Base-by-base conservation (phyloP, 1,139 yeast species). In the Hemisphaericaspora xylofermentans region DNA sequence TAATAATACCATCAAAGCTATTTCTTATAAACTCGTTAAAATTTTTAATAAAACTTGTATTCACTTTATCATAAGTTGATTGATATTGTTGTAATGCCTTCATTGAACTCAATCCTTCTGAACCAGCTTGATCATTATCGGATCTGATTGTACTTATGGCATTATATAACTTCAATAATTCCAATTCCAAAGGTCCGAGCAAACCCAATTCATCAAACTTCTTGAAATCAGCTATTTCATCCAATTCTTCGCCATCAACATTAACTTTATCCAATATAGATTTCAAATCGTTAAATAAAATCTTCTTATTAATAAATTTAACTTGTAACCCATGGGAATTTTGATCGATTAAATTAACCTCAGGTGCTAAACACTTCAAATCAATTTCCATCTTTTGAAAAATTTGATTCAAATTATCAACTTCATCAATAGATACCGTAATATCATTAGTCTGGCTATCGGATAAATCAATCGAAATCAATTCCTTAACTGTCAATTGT, bases 281-380 rank as follows among this genome's bases (percentile, higher is more conserved):
- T 41, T 78, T 76, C 43, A 89, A 72, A 44, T 87, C 93, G 40
- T 76, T 78, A 71, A 82, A 84, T 32, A 91, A 68, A 16, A 74
- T 61, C 53, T 87, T 87, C 60, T 87, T 88, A 61, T 91, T 91
- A 30, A 88, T 82, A 4, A 93, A 80, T 52, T 83, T 84, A 3
- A 89, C 85, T 62, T 91, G 97, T 26, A 89, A 64, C 39, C 96
- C 96, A 52, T 83, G 81, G 1, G 89, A 82, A 54, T 86, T 87
- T 33, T 74, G 70, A 57, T 89, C 96, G 39, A 89, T 83, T 41
- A 75, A 76, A 36, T 77, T 74, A 39, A 89, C 80, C 45, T 86
- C 93, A 6, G 80, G 80, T 3, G 82, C 76, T 39, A 88, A 50
- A 33, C 61, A 53, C 40, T 63, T 66, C 46, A 72, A 68, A 41